A percentile compares a stretch with the other conserved stretches of the same genome.
Evolutionary conservation across 306 rosid genomes (phyloP).

Genomic region (Vicia sativa): DNA sequence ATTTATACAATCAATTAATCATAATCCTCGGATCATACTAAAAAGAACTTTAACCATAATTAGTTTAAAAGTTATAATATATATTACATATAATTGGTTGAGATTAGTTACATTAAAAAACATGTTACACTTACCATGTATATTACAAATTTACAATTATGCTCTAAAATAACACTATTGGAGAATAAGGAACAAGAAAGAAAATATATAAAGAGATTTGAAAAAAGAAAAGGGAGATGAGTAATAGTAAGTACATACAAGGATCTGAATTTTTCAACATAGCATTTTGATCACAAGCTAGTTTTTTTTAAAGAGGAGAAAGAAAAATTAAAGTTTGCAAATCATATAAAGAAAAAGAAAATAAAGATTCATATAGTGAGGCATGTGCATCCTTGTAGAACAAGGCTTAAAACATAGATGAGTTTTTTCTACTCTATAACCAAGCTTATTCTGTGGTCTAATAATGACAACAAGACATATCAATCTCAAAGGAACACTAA

Average conservation of each 20-base stretch:
- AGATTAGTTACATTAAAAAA: not conserved
- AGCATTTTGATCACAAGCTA: constrained; percentile 54
- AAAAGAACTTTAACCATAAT: not conserved
- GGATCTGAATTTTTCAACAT: constrained; percentile 63
- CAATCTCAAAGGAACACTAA: constrained; percentile 38
- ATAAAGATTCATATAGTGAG: constrained; percentile 40
- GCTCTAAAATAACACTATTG: not conserved
- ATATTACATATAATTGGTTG: not conserved
- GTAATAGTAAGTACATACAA: constrained; percentile 46
- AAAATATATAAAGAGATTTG: constrained; percentile 41
- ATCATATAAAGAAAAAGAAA: constrained; percentile 46
- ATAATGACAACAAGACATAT: constrained; percentile 13
- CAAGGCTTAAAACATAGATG: constrained; percentile 38
- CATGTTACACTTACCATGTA: too few species aligned
- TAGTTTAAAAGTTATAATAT: not conserved
- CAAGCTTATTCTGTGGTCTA: constrained; percentile 2
- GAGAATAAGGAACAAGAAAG: constrained; percentile 46
- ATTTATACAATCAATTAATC: too few species aligned
- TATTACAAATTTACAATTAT: not conserved
- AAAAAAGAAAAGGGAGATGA: constrained; percentile 41
- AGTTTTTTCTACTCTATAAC: constrained; percentile 1
- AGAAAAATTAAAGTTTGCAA: constrained; percentile 45
- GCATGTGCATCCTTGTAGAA: constrained; percentile 56
- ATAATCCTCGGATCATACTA: too few species aligned
- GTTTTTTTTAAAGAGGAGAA: constrained; percentile 44